A percentile compares a stretch with the other conserved stretches of the same genome.
Evolutionary conservation across 2,329 filamentous ascomycete genomes (phyloP).

Genomic region (Fusarium kyushuense): DNA sequence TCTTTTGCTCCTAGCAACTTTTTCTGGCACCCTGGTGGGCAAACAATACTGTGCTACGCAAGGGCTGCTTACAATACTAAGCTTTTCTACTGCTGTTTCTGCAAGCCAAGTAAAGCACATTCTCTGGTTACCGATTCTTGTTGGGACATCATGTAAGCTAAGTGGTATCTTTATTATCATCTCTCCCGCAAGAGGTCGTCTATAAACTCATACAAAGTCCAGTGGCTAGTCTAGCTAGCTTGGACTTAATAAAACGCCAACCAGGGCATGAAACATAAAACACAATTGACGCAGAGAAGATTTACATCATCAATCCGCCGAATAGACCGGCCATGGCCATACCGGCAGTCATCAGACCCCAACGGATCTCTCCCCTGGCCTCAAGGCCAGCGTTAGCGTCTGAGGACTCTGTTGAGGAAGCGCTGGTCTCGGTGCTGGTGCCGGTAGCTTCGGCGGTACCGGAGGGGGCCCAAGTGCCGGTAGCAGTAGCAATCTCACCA

Average conservation of each 20-base stretch:
- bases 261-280: slow-evolving; percentile 25
- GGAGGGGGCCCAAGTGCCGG: slow-evolving; percentile 24
- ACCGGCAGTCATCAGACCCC: slow-evolving; percentile 43
- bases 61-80: neutral
- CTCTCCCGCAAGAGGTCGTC: slow-evolving; percentile 10
- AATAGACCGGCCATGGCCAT: slow-evolving; percentile 40
- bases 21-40: neutral
- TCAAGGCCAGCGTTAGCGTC: slow-evolving; percentile 36
- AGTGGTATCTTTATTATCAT: slow-evolving; percentile 17
- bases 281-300: slow-evolving; percentile 4
- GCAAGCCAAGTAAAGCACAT: neutral
- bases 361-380: slow-evolving; percentile 42
- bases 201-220: slow-evolving; percentile 18
- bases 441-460: slow-evolving; percentile 23
- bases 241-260: slow-evolving; percentile 22
- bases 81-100: neutral
- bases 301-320: slow-evolving; percentile 43
- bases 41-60: neutral
- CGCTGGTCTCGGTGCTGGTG: slow-evolving; percentile 28
- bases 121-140: no score
- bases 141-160: neutral
- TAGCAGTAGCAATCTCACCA: slow-evolving; percentile 31
- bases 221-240: slow-evolving; percentile 28
- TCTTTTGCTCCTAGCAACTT: no score
- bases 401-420: slow-evolving; percentile 13